These are phyloP conservation scores for Ustilago cynodontis DNA, from an alignment of 1,284 basidiomycete species.

Conservation along the genomic window DNA sequence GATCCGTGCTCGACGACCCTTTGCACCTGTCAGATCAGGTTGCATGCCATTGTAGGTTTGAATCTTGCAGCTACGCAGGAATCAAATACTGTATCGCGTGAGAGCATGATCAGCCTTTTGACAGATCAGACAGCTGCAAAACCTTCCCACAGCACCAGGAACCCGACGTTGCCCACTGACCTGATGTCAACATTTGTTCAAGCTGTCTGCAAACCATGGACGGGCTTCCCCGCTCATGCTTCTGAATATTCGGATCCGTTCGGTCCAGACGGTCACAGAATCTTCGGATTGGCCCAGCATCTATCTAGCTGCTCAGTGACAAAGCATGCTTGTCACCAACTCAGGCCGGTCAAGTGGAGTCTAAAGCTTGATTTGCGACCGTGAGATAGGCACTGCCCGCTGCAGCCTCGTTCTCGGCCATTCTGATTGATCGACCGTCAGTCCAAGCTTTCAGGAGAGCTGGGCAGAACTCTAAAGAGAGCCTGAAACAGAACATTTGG, in stretches of 20 bases:
- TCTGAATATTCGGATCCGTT: neutral
- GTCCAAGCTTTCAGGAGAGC: neutral
- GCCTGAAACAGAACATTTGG: neutral
- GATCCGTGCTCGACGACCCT: neutral
- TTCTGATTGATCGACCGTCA: neutral
- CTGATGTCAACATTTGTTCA: neutral
- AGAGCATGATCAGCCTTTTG: neutral
- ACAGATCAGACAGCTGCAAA: neutral
- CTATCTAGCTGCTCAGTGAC: neutral
- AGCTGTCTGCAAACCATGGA: neutral
- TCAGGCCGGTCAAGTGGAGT: slow-evolving; percentile 6
- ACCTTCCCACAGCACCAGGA: slow-evolving; percentile 5
- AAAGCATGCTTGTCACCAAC: neutral
- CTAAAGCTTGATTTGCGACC: neutral
- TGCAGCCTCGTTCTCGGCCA: neutral
- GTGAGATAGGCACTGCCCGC: neutral
- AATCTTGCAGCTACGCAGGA: slow-evolving; percentile 2
- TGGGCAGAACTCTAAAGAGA: neutral
- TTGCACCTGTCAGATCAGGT: neutral
- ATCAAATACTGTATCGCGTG: neutral
- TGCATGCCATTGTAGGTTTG: slow-evolving; percentile 1
- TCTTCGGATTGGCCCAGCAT: neutral
- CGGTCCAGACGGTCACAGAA: neutral
- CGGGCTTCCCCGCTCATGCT: neutral
- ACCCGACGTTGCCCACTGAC: slow-evolving; percentile 4